phyloP scores from a whole-genome alignment of 1,284 basidiomycete genomes.

The Cryptococcus amylolentus region DNA sequence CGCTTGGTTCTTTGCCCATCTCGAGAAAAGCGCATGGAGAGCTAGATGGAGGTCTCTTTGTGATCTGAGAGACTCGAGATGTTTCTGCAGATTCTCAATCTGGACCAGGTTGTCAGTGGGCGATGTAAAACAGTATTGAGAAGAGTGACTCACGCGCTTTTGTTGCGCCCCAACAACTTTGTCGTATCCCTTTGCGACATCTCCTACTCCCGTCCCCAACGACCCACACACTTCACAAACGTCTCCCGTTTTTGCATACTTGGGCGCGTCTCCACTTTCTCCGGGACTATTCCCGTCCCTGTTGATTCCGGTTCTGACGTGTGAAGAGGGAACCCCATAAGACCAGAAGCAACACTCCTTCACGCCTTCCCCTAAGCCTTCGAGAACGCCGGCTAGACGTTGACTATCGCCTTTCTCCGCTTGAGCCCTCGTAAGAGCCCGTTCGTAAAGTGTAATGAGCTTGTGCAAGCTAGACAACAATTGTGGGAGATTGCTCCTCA shows the following conservation, averaged over 20 bases:
- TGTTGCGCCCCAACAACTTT: constrained; percentile 74
- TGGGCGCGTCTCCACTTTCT: no score
- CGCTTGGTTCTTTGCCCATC: constrained; percentile 68
- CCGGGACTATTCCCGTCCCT: constrained; percentile 45
- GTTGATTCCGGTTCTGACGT: not conserved
- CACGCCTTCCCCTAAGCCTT: constrained; percentile 64
- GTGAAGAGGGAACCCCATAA: not conserved
- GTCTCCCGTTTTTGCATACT: constrained; percentile 43
- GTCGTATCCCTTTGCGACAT: constrained; percentile 66
- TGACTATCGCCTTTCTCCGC: constrained; percentile 78
- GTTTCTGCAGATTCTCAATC: constrained; percentile 20
- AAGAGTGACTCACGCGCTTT: constrained; percentile 59
- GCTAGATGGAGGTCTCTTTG: constrained; percentile 85
- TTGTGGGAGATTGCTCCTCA: constrained; percentile 65
- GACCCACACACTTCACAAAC: constrained; percentile 76
- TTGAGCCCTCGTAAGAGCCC: constrained; percentile 78
- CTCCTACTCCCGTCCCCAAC: constrained; percentile 67
- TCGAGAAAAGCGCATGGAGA: constrained; percentile 74
- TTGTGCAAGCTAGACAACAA: constrained; percentile 82
- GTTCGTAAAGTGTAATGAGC: constrained; percentile 76
- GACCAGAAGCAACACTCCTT: constrained; percentile 50
- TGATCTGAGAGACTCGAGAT: constrained; percentile 53
- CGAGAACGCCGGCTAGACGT: constrained; percentile 72
- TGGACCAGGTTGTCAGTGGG: constrained; percentile 1
- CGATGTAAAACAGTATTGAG: not conserved